These are phyloP conservation scores for Metschnikowia koreensis DNA, from an alignment of 805 yeast genomes.

Conservation along the genomic window DNA sequence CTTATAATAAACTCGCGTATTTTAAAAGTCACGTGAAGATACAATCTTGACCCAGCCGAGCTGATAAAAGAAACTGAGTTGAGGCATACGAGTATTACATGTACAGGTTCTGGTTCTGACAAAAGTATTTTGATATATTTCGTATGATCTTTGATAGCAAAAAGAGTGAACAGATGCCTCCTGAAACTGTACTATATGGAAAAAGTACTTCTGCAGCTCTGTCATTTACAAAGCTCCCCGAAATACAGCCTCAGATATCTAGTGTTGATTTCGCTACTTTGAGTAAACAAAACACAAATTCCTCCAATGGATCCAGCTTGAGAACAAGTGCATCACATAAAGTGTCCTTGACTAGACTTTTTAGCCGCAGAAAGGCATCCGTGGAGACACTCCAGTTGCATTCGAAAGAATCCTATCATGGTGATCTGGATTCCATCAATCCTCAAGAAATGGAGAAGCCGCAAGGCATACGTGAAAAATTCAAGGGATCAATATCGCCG, in stretches of 20 bases:
- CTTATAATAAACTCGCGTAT: not conserved
- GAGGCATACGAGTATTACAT: not conserved
- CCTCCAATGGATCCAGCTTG: slow-evolving; percentile 11
- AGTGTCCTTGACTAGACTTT: slow-evolving; percentile 6
- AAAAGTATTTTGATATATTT: too few relatives aligned
- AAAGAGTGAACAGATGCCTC: not conserved
- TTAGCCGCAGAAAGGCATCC: slow-evolving; percentile 8
- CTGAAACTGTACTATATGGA: not conserved
- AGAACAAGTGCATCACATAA: slow-evolving; percentile 5
- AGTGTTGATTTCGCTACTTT: slow-evolving; percentile 17
- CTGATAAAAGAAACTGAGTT: not conserved
- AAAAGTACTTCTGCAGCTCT: not conserved
- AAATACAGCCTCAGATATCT: slow-evolving; percentile 10
- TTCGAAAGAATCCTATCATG: not conserved
- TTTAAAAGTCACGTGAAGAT: not conserved
- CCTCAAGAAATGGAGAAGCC: not conserved
- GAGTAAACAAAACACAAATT: slow-evolving; percentile 12
- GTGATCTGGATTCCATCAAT: not conserved
- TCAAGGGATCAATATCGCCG: slow-evolving; percentile 6
- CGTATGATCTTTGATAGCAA: not conserved
- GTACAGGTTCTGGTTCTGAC: not conserved
- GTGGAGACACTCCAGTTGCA: not conserved
- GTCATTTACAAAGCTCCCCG: not conserved
- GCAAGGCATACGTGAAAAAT: slow-evolving; percentile 1
- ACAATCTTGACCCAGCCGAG: not conserved